Evolutionary conservation across 257 asterid species (phyloP), one percentile per base, ranked within the genome.

Genomic region (Penstemon davidsonii): DNA sequence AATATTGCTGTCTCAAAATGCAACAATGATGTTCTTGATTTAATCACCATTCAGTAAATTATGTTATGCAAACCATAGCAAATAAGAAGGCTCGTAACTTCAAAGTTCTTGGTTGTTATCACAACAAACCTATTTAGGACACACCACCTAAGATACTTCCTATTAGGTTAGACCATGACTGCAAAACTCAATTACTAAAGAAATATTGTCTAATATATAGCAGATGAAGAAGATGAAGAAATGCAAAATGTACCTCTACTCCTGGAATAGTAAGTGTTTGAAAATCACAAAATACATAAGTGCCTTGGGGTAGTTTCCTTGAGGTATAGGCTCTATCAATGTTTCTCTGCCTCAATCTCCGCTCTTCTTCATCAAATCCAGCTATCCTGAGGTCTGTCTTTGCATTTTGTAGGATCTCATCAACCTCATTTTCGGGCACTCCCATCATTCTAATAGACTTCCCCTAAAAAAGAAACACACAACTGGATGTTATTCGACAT

Each of bases 301-400:
- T 79, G 71, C 97, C 97, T 71, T 75, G 86, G 49, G 99, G 99
- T 70, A 93, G 92, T 75, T 79, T 84, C 18, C 36, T 64, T 44
- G 67, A 58, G 10, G 85, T 62, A 55, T 85, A 70, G 51, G 65
- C 57, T 56, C 83, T 73, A 46, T 76, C 61, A 1, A 51, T 38
- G 75, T 50, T 80, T 74, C 96, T 82, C 70, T 77, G 88, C 85
- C 84, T 82, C 78, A 71, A 49, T 74, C 98, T 88, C 76, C 69
- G 81, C 66, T 86, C 97, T 77, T 92, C 98, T 79, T 92, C 96
- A 68, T 86, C 95, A 80, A 92, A 92, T 44, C 97, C 99, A 74
- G 93, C 89, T 72, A 90, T 88, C 58, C 97, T 85, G 72, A 77
- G 78, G 80, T 93, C 90, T 43, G 37, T 71, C 79, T 87, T 84